Conservation (phyloP, 805 yeast species). For the Pichia manshurica region DNA sequence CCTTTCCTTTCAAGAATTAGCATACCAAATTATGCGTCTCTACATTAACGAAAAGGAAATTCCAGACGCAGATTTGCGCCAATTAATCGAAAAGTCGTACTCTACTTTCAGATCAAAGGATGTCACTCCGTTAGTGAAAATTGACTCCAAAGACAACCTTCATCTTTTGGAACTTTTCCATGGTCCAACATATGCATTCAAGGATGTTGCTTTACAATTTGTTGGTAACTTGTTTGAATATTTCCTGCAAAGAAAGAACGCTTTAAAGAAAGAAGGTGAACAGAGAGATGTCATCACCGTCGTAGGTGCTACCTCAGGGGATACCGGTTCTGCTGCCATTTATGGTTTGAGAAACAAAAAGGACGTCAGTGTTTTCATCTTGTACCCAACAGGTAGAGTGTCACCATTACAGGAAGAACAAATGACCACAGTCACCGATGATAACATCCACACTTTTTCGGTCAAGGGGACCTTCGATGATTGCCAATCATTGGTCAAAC, state of each 20-base stretch:
- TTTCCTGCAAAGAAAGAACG: slow-evolving; percentile 74
- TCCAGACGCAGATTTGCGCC: slow-evolving; percentile 57
- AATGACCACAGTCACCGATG: slow-evolving; percentile 94
- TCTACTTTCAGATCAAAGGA: slow-evolving; percentile 82
- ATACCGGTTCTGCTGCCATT: slow-evolving; percentile 98
- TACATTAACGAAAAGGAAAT: slow-evolving; percentile 74
- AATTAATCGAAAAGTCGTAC: slow-evolving; percentile 65
- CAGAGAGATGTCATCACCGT: slow-evolving; percentile 82
- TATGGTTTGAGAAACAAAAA: slow-evolving; percentile 95
- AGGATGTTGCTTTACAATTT: slow-evolving; percentile 97
- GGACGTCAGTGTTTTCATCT: slow-evolving; percentile 94
- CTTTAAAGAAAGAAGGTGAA: slow-evolving; percentile 37
- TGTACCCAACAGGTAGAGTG: slow-evolving; percentile 95
- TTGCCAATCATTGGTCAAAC: slow-evolving; percentile 95
- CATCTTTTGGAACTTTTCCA: slow-evolving; percentile 90
- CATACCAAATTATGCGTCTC: slow-evolving; percentile 76
- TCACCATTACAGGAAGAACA: slow-evolving; percentile 98
- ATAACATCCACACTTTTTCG: slow-evolving; percentile 89
- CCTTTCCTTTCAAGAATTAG: slow-evolving; percentile 77
- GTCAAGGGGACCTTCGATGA: slow-evolving; percentile 97
- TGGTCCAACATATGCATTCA: slow-evolving; percentile 98
- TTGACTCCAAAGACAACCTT: slow-evolving; percentile 46
- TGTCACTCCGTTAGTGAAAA: slow-evolving; percentile 74
- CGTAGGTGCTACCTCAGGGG: slow-evolving; percentile 99
- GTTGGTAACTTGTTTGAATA: slow-evolving; percentile 95